Percentiles rank a stretch among this genome's conserved stretches.
phyloP scores from a whole-genome alignment of 768 basidiomycete genomes.

The Psilocybe tampanensis region DNA sequence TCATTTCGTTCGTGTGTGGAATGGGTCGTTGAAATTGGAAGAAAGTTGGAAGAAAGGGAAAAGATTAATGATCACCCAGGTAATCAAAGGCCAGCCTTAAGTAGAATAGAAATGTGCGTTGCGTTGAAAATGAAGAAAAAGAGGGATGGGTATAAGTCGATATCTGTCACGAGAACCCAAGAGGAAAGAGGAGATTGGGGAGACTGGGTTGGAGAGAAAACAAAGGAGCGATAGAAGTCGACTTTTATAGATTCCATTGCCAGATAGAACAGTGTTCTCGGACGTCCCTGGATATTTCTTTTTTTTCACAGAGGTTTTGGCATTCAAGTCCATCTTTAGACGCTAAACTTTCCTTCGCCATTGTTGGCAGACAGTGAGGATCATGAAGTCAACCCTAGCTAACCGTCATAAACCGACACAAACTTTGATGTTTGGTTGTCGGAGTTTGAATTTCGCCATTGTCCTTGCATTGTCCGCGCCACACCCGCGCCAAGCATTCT shows the following conservation, averaged over 20 bases:
- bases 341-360: background rate
- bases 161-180: conserved; percentile 16
- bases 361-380: conserved; percentile 13
- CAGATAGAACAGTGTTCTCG: conserved; percentile 17
- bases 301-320: background rate
- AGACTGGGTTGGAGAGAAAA: conserved; percentile 14
- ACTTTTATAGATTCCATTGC: conserved; percentile 33
- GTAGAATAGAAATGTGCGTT: conserved; percentile 20
- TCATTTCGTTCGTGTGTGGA: conserved; percentile 12
- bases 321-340: background rate
- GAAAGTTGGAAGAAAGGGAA: conserved; percentile 11
- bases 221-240: conserved; percentile 10
- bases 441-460: conserved; percentile 17
- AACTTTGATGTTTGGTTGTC: conserved; percentile 13
- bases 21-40: conserved; percentile 3
- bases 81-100: conserved; percentile 41
- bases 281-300: background rate
- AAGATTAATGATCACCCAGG: conserved; percentile 35
- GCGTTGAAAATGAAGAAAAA: conserved; percentile 22
- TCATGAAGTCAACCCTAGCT: too few relatives aligned
- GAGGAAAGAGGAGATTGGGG: conserved; percentile 8
- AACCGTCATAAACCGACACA: too few relatives aligned
- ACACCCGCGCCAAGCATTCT: too few relatives aligned
- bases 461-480: conserved; percentile 3
- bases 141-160: conserved; percentile 22